Percentiles rank a stretch among this genome's conserved stretches.
These are phyloP conservation scores for Bruguiera parviflora DNA, from an alignment of 345 rosid genomes.

Conservation along the genomic window DNA sequence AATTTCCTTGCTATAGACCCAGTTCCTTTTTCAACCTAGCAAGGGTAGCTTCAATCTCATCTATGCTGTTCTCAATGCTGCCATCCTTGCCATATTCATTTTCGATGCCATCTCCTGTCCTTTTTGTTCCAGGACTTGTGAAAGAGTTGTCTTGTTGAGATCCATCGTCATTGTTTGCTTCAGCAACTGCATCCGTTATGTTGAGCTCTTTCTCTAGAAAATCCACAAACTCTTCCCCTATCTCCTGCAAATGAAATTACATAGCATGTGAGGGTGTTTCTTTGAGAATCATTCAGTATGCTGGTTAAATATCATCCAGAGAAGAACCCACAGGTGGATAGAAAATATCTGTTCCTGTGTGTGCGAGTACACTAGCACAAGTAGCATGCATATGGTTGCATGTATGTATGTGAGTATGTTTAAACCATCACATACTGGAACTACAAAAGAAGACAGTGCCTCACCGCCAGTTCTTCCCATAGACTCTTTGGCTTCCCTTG, in stretches of 20 bases:
- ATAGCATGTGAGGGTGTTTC: conserved; percentile 8
- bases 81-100: conserved; percentile 39
- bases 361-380: no score
- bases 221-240: conserved; percentile 93
- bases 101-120: conserved; percentile 24
- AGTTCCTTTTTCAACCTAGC: conserved; percentile 79
- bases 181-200: conserved; percentile 49
- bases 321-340: neutral
- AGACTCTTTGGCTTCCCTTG: conserved; percentile 88
- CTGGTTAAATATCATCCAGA: neutral
- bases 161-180: conserved; percentile 21
- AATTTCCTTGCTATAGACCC: conserved; percentile 48
- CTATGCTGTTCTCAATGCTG: conserved; percentile 66
- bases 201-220: conserved; percentile 86
- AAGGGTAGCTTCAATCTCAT: conserved; percentile 88
- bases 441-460: conserved; percentile 17
- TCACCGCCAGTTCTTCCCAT: conserved; percentile 91
- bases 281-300: neutral
- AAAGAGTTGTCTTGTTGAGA: conserved; percentile 22
- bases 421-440: neutral
- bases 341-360: no score
- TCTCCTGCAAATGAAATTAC: conserved; percentile 44
- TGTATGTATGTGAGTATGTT: neutral
- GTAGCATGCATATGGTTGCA: neutral
- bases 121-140: conserved; percentile 23